Percentiles rank a stretch among this genome's conserved stretches.
These are phyloP conservation scores for Letharia lupina DNA, from an alignment of 495 filamentous ascomycete genomes.

Conservation along the genomic window DNA sequence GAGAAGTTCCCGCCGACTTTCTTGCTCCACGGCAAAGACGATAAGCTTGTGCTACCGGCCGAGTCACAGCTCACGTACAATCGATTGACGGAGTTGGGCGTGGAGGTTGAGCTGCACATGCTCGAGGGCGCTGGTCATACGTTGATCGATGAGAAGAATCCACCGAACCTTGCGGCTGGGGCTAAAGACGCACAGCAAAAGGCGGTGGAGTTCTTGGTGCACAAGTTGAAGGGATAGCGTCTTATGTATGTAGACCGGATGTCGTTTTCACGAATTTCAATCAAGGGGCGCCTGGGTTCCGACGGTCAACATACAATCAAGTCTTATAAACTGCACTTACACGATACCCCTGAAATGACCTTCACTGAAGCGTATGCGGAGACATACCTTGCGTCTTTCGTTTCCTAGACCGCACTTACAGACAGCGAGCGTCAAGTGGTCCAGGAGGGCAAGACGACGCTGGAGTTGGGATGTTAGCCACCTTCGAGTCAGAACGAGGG, in stretches of 20 bases:
- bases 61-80: conserved; percentile 19
- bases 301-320: neutral
- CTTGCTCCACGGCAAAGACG: conserved; percentile 30
- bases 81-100: neutral
- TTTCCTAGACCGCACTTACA: neutral
- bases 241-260: neutral
- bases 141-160: neutral
- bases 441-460: conserved; percentile 42
- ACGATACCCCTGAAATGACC: neutral
- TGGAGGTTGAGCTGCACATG: conserved; percentile 4
- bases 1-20: conserved; percentile 29
- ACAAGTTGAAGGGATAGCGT: neutral
- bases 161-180: neutral
- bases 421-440: neutral
- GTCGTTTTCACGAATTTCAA: neutral
- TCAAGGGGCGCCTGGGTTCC: neutral
- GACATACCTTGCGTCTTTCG: neutral
- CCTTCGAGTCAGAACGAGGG: neutral
- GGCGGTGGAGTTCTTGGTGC: neutral
- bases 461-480: conserved; percentile 17
- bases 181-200: neutral
- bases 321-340: neutral
- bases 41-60: conserved; percentile 27
- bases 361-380: neutral
- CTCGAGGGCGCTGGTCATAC: conserved; percentile 2